These are phyloP conservation scores for Globisporangium spiculum DNA, from an alignment of 352 stramenopile species.

Conservation along the genomic window DNA sequence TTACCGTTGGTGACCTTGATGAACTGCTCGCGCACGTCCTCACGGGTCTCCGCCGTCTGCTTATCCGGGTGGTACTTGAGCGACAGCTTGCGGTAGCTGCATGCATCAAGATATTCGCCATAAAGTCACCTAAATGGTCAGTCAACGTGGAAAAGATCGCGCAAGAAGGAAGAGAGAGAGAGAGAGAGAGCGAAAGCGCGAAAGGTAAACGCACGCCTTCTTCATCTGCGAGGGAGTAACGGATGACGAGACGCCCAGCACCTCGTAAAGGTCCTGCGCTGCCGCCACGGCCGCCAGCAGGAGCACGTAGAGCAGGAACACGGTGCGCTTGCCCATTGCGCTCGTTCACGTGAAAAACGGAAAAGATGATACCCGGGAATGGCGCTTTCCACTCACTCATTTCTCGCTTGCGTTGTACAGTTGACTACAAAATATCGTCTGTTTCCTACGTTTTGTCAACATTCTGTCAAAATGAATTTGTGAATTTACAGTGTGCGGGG, in stretches of 20 bases:
- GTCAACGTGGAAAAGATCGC: neutral
- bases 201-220: constrained; percentile 41
- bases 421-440: too few relatives aligned
- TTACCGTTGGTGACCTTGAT: constrained; percentile 78
- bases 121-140: neutral
- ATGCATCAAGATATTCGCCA: neutral
- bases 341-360: neutral
- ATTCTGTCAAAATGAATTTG: too few relatives aligned
- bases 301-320: constrained; percentile 33
- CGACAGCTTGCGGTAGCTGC: constrained; percentile 89
- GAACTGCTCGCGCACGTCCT: constrained; percentile 64
- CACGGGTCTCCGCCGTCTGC: constrained; percentile 67
- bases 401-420: too few relatives aligned
- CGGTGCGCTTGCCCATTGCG: neutral
- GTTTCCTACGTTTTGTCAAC: too few relatives aligned
- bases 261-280: constrained; percentile 66
- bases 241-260: constrained; percentile 55
- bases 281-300: constrained; percentile 35
- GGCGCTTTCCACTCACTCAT: neutral
- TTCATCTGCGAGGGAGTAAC: constrained; percentile 63
- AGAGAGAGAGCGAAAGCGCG: too few relatives aligned
- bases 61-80: constrained; percentile 96
- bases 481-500: too few relatives aligned
- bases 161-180: neutral
- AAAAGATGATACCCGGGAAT: neutral